Base-by-base conservation (phyloP, 768 basidiomycete species). In the Termitomyces sp. region DNA sequence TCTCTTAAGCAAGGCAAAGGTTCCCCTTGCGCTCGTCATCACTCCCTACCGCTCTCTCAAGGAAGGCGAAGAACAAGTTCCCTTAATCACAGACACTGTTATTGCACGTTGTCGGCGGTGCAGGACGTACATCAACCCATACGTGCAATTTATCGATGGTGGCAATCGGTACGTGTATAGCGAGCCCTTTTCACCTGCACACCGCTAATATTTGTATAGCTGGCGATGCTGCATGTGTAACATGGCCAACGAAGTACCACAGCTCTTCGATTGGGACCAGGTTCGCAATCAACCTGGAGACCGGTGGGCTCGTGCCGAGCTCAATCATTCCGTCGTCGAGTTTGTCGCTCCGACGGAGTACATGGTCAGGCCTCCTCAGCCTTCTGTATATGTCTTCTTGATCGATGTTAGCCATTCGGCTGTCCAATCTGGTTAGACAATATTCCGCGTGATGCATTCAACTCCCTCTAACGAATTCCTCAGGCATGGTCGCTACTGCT, bases 151-250 rank as follows among this genome's bases (percentile, higher is more conserved):
- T 74, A 93, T 98, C 69, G 97, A 99, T 69, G 95, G 95, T 58
- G 97, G 97, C 35, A 96, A 94, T 75, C 87, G 94, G 84, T 89
- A 65, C 63, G 81, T 76, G 58, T 61, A 28, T 33, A 18, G 40
- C 7, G 59, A 15, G 22, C 24, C 20, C 42, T 13, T 33, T 38
- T 49, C 33, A 39, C 22, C 38, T 35, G 11, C 42, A 12, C 44
- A 61, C 36, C 59, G 56, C 28, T 49, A 35, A 55, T 57, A 22
- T 58, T 55, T 4, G n/a, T 55, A 6, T 59, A 90, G 91, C 64
- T 99, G 97, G 97, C 91, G 97, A 72, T 99, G 97, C 74, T 96
- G 94, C 75, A 94, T 99, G 94, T 99, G 97, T 74, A 92, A 90
- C 69, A 88, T 98, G 84, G 91, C 93, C 45, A 99, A 98, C 73